These are phyloP conservation scores for Malus hybrid DNA, from an alignment of 331 rosid genomes.

Conservation along the genomic window DNA sequence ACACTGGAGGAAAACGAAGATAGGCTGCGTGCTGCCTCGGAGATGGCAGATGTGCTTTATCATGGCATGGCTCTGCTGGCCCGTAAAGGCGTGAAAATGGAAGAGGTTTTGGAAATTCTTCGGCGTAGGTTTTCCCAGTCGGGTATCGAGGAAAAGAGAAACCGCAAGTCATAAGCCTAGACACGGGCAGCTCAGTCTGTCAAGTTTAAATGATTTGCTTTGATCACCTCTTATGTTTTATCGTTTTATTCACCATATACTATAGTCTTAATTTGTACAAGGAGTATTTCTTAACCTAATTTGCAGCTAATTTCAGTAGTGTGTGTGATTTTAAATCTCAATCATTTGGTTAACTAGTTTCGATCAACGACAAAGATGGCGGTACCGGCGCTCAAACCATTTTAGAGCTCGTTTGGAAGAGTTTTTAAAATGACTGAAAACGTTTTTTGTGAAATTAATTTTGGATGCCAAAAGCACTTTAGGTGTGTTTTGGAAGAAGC, in stretches of 20 bases:
- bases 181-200: background rate
- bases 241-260: background rate
- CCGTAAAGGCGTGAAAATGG: constrained; percentile 58
- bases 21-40: constrained; percentile 62
- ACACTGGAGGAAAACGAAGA: constrained; percentile 75
- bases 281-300: background rate
- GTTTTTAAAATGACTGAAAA: no score
- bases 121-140: constrained; percentile 76
- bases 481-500: no score
- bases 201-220: background rate
- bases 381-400: no score
- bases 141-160: constrained; percentile 76
- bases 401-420: no score
- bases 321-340: background rate
- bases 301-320: background rate
- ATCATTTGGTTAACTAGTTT: background rate
- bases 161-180: constrained; percentile 5
- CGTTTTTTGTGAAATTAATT: no score
- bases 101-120: constrained; percentile 72
- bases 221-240: background rate
- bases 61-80: constrained; percentile 81
- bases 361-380: no score
- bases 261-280: background rate
- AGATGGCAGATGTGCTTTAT: constrained; percentile 85
- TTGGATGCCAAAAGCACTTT: no score